Evolutionary conservation across 371 early-diverging fungal genomes (phyloP).

Genomic region (Capillidium rhysosporum): DNA sequence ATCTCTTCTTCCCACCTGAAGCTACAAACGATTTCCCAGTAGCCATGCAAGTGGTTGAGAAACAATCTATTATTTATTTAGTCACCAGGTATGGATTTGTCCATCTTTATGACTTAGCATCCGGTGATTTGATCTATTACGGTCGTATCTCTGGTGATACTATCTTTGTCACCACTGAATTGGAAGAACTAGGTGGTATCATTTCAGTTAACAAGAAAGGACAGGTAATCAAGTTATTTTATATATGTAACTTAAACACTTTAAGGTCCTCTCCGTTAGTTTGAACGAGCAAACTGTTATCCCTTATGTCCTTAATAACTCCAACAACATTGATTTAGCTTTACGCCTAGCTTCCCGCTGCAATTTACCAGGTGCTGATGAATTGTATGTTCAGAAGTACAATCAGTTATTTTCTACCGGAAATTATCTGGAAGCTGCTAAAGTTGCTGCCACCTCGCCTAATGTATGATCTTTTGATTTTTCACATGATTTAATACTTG

Average conservation of each 20-base stretch:
- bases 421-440: slow-evolving; percentile 77
- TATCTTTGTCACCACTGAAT: slow-evolving; percentile 90
- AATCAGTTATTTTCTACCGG: slow-evolving; percentile 59
- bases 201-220: slow-evolving; percentile 94
- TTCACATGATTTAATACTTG: too few species aligned
- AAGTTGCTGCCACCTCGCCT: slow-evolving; percentile 89
- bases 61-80: slow-evolving; percentile 78
- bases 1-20: slow-evolving; percentile 90
- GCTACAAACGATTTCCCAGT: slow-evolving; percentile 91
- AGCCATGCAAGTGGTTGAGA: slow-evolving; percentile 82
- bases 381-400: slow-evolving; percentile 74
- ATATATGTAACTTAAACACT: slow-evolving; percentile 12
- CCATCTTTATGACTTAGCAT: slow-evolving; percentile 87
- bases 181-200: slow-evolving; percentile 64
- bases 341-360: slow-evolving; percentile 72
- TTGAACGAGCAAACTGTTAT: slow-evolving; percentile 75
- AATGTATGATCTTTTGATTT: slow-evolving; percentile 7
- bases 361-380: slow-evolving; percentile 89
- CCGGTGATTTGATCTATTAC: slow-evolving; percentile 83
- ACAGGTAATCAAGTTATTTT: slow-evolving; percentile 32
- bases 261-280: slow-evolving; percentile 62
- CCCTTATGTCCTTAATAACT: slow-evolving; percentile 65
- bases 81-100: slow-evolving; percentile 96
- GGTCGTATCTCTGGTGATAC: slow-evolving; percentile 93
- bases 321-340: slow-evolving; percentile 78